A percentile compares a stretch with the other conserved stretches of the same genome.
These are phyloP conservation scores for Cornus kousa DNA, from an alignment of 148 eudicot species.

Conservation along the genomic window DNA sequence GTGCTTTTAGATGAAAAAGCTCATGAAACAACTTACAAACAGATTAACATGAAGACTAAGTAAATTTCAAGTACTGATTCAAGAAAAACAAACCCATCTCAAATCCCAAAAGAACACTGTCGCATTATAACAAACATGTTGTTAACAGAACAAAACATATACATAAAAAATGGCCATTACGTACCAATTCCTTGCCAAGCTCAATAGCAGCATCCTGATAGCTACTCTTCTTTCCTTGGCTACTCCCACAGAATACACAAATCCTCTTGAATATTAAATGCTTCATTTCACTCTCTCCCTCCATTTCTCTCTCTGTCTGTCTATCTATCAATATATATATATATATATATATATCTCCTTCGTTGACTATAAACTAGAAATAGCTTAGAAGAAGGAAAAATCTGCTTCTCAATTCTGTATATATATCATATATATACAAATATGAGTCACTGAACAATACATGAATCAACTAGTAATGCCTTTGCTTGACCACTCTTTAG, in stretches of 20 bases:
- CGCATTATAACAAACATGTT: neutral
- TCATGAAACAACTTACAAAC: constrained; percentile 7
- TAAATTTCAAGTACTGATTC: neutral
- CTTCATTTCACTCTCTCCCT: constrained; percentile 56
- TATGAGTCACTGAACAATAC: neutral
- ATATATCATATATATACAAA: neutral
- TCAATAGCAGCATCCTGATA: constrained; percentile 98
- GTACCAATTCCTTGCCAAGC: constrained; percentile 92
- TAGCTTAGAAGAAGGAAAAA: constrained; percentile 1
- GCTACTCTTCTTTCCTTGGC: constrained; percentile 92
- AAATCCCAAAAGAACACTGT: constrained; percentile 7
- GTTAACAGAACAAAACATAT: constrained; percentile 2
- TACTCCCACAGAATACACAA: constrained; percentile 98
- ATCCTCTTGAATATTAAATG: constrained; percentile 78
- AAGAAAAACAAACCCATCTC: constrained; percentile 7
- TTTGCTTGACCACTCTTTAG: constrained; percentile 19
- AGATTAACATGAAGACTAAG: neutral
- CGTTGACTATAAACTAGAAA: constrained; percentile 1
- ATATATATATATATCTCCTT: neutral
- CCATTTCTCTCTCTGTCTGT: constrained; percentile 39
- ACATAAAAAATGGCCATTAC: too few species aligned
- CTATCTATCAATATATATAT: constrained; percentile 5
- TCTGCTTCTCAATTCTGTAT: neutral
- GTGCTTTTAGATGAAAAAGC: neutral
- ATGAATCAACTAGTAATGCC: neutral